Percentiles rank a stretch among this genome's conserved stretches.
phyloP scores from a whole-genome alignment of 257 asterid genomes.

The Oldenlandia corymbosa region DNA sequence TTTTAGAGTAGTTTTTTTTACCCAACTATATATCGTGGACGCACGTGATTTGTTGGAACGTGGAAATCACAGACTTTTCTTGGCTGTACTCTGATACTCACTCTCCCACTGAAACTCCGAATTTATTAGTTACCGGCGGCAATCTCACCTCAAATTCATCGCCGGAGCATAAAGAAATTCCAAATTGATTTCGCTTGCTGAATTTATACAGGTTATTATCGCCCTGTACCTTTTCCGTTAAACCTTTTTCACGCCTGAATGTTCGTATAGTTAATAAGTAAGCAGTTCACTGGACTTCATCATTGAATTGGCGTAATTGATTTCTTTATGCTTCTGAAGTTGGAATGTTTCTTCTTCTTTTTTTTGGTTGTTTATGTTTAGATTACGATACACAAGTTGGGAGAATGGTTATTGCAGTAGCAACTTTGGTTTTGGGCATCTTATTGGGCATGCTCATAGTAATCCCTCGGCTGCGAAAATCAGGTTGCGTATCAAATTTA shows the following conservation, averaged over 20 bases:
- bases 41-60: slow-evolving; percentile 1
- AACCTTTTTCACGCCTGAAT: background rate
- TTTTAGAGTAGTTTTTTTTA: too few relatives aligned
- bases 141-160: slow-evolving; percentile 8
- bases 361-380: slow-evolving; percentile 4
- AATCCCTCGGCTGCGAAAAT: slow-evolving; percentile 48
- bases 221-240: background rate
- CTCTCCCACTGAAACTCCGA: slow-evolving; percentile 6
- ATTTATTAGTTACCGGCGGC: slow-evolving; percentile 8
- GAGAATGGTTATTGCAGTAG: slow-evolving; percentile 42
- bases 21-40: background rate
- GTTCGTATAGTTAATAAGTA: background rate
- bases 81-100: too few relatives aligned
- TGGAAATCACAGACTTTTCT: background rate
- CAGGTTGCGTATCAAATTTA: slow-evolving; percentile 43
- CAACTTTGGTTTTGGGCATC: slow-evolving; percentile 49
- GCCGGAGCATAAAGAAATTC: slow-evolving; percentile 20
- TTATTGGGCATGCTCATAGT: slow-evolving; percentile 36
- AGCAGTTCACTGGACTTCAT: background rate
- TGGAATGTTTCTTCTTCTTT: background rate
- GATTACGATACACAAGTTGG: slow-evolving; percentile 19
- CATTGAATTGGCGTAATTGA: background rate
- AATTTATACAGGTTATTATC: background rate
- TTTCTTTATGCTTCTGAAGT: background rate
- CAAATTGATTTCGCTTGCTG: slow-evolving; percentile 2